Evolutionary conservation across 2,329 filamentous ascomycete species (phyloP), one percentile per base, ranked within the genome.

Genomic region (Bipolaris gigantea): DNA sequence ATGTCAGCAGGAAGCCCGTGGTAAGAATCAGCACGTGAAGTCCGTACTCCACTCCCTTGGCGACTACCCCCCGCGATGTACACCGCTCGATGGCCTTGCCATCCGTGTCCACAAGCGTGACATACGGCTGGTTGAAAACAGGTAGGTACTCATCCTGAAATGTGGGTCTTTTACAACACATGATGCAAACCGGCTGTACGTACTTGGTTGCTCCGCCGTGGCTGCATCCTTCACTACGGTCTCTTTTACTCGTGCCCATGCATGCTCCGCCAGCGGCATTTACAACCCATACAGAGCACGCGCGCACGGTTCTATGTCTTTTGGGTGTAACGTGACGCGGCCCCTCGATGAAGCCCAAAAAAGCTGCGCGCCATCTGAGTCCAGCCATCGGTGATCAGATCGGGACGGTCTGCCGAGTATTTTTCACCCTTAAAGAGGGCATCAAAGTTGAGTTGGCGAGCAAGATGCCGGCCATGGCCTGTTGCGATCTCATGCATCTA

Each of bases 81-180:
- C 81, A 69, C 2, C 68, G 56, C 3, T 79, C 73, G 2, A 83
- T 66, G 5, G 83, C 82, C 56, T 78, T 76, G 5, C 81, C 82
- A 41, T 82, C 72, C 0, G 83, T 86, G 63, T 88, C 83, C 7
- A 88, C 73, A 0, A 88, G 79, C 5, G 77, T 75, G 5, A 88
- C 84, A 58, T 85, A 79, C 0, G 77, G 71, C 42, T 63, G 63
- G 70, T 88, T 88, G 76, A 87, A 88, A 0, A 79, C 56, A 6
- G 75, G 63, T 1, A 87, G 77, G 61, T 84, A 86, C 7, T 79
- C 76, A 62, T 87, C 82, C 69, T 82, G 81, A 68, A 86, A 86
- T 18, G 76, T 79, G 0, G 84, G 84, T 1, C 85, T 79, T 66
- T 88, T 87, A 74, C 85, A 87, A 80, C 82, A 85, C 0, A 70